A percentile compares a stretch with the other conserved stretches of the same genome.
These are phyloP conservation scores for Monosporascus sp. DNA, from an alignment of 2,329 filamentous ascomycete genomes.

Conservation along the genomic window DNA sequence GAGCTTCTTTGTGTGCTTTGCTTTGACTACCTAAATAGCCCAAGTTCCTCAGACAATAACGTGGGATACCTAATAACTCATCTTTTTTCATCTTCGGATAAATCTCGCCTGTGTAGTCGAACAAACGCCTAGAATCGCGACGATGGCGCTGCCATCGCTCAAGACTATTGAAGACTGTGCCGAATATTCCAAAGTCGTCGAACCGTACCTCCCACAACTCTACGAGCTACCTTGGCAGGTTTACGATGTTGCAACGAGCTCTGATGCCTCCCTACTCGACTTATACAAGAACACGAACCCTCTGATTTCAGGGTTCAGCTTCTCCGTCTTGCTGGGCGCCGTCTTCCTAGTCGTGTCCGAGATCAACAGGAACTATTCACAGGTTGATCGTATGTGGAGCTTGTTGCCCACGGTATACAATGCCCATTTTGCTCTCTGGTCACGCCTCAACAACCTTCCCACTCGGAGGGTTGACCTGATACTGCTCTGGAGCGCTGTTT, in stretches of 20 bases:
- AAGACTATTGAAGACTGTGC: slow-evolving; percentile 67
- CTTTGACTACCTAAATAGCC: too few species aligned
- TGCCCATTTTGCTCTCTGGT: slow-evolving; percentile 78
- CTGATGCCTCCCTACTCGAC: slow-evolving; percentile 53
- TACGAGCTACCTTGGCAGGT: slow-evolving; percentile 63
- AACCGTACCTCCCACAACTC: slow-evolving; percentile 68
- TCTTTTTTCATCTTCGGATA: too few species aligned
- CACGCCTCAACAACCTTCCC: slow-evolving; percentile 65
- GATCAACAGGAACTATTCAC: slow-evolving; percentile 91
- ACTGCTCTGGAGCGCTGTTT: slow-evolving; percentile 63
- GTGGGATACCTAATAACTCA: too few species aligned
- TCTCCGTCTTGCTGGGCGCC: slow-evolving; percentile 64
- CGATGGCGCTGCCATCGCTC: slow-evolving; percentile 69
- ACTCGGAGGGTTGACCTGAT: slow-evolving; percentile 68
- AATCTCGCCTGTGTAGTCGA: background rate
- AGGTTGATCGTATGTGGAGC: slow-evolving; percentile 90
- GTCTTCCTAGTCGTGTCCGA: slow-evolving; percentile 74
- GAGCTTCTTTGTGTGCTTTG: too few species aligned
- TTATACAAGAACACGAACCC: slow-evolving; percentile 86
- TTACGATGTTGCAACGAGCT: slow-evolving; percentile 52
- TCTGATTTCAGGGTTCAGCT: slow-evolving; percentile 66
- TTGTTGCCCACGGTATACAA: slow-evolving; percentile 84
- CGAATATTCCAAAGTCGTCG: slow-evolving; percentile 67
- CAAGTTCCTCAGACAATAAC: background rate
- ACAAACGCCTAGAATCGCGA: slow-evolving; percentile 1